Evolutionary conservation across 495 filamentous ascomycete species (phyloP).

Genomic region (Penicillium waksmanii): DNA sequence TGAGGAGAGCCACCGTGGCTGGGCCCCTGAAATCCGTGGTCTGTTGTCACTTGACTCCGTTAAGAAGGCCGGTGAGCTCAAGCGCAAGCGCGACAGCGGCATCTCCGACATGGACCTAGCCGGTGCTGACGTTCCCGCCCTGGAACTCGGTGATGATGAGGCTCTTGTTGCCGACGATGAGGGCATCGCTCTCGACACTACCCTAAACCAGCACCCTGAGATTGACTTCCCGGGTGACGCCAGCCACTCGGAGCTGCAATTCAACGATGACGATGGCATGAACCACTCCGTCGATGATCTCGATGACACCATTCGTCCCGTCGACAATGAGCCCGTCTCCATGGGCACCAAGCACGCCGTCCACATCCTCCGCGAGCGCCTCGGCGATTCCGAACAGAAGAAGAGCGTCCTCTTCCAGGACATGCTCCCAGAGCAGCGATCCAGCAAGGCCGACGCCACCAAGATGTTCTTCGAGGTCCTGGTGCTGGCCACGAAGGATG

Average conservation of each 20-base stretch:
- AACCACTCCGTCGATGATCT: slow-evolving; percentile 55
- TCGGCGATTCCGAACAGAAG: slow-evolving; percentile 72
- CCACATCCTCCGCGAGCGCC: slow-evolving; percentile 86
- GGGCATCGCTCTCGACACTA: slow-evolving; percentile 57
- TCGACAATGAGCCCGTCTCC: slow-evolving; percentile 81
- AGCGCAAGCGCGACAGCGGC: slow-evolving; percentile 91
- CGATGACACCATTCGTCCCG: slow-evolving; percentile 80
- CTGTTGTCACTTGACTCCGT: slow-evolving; percentile 83
- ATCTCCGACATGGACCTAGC: slow-evolving; percentile 77
- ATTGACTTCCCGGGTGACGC: slow-evolving; percentile 71
- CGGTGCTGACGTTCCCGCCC: slow-evolving; percentile 64
- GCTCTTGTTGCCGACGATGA: slow-evolving; percentile 47
- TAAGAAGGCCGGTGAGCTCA: slow-evolving; percentile 75
- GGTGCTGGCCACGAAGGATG: slow-evolving; percentile 96
- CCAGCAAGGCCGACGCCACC: slow-evolving; percentile 84
- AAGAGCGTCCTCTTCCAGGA: slow-evolving; percentile 90
- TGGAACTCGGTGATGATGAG: slow-evolving; percentile 72
- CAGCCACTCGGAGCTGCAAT: slow-evolving; percentile 41
- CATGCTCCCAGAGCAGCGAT: slow-evolving; percentile 77
- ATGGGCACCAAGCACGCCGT: slow-evolving; percentile 93
- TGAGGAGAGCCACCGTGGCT: slow-evolving; percentile 72
- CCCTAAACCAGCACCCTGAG: slow-evolving; percentile 47
- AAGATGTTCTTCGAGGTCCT: slow-evolving; percentile 99
- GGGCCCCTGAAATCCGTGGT: slow-evolving; percentile 89
- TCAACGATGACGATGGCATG: slow-evolving; percentile 59